Conservation (phyloP, 2,329 filamentous ascomycete genomes). For the Monosporascus sp. region DNA sequence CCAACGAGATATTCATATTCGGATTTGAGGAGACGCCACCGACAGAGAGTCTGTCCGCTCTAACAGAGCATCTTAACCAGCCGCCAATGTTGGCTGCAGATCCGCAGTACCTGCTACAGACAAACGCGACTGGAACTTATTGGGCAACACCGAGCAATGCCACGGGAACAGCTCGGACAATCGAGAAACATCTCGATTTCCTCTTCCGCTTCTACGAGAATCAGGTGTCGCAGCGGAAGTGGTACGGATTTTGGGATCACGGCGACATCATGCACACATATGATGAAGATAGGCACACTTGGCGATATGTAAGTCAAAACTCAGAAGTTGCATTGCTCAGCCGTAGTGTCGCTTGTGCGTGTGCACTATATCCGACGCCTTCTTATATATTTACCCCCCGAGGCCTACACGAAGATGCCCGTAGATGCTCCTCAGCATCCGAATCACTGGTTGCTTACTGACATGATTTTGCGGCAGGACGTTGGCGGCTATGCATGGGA, state of each 20-base stretch:
- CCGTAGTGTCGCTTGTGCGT: no score
- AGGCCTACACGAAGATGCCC: no score
- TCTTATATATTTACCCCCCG: no score
- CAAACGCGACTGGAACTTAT: constrained; percentile 49
- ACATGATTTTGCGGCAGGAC: constrained; percentile 38
- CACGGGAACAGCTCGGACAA: constrained; percentile 27
- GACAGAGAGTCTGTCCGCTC: constrained; percentile 36
- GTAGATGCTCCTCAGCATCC: no score
- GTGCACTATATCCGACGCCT: no score
- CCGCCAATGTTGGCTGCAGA: constrained; percentile 48
- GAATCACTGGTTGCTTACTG: neutral
- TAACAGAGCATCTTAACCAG: constrained; percentile 42
- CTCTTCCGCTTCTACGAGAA: constrained; percentile 49
- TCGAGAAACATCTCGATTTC: constrained; percentile 51
- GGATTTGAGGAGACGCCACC: constrained; percentile 49
- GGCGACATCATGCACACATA: constrained; percentile 62
- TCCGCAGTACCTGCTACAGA: constrained; percentile 44
- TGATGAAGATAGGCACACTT: constrained; percentile 51
- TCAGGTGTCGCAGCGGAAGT: constrained; percentile 52
- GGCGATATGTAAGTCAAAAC: constrained; percentile 32
- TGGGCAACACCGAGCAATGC: constrained; percentile 40
- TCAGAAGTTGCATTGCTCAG: neutral
- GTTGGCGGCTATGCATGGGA: constrained; percentile 62
- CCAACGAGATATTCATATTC: constrained; percentile 51
- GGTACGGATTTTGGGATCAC: constrained; percentile 60